Percentiles rank a stretch among this genome's conserved stretches.
phyloP scores from a whole-genome alignment of 2,329 filamentous ascomycete genomes.

The Alternaria viburni region DNA sequence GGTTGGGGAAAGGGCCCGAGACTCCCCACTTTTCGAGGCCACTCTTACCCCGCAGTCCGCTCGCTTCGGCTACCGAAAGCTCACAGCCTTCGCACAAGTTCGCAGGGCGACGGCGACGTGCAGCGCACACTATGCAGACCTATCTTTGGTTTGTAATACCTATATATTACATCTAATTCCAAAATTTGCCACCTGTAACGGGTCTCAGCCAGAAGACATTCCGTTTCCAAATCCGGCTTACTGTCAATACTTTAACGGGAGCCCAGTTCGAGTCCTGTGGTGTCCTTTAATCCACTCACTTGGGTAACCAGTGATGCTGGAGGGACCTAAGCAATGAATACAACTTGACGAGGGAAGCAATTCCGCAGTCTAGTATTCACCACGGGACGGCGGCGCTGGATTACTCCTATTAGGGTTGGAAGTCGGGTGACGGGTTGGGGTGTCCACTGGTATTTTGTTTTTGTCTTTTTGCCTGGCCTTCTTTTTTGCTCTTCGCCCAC shows the following conservation, averaged over 20 bases:
- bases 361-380: conserved; percentile 51
- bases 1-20: no score
- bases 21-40: neutral
- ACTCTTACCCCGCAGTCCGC: neutral
- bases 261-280: conserved; percentile 53
- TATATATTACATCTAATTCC: conserved; percentile 9
- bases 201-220: conserved; percentile 45
- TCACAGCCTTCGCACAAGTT: neutral
- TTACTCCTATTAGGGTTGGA: conserved; percentile 48
- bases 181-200: conserved; percentile 40
- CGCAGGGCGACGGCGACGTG: neutral
- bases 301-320: conserved; percentile 52
- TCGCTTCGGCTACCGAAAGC: neutral
- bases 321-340: conserved; percentile 52
- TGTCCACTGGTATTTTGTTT: conserved; percentile 46
- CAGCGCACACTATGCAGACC: fast-evolving
- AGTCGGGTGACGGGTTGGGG: conserved; percentile 43
- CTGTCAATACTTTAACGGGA: conserved; percentile 42
- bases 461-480: conserved; percentile 15
- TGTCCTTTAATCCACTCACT: conserved; percentile 47
- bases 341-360: conserved; percentile 52
- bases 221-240: conserved; percentile 42
- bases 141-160: fast-evolving
- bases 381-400: conserved; percentile 51
- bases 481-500: neutral